Evolutionary conservation across 78 protist genomes (phyloP).

Genomic region (Salpingoeca rosetta): DNA sequence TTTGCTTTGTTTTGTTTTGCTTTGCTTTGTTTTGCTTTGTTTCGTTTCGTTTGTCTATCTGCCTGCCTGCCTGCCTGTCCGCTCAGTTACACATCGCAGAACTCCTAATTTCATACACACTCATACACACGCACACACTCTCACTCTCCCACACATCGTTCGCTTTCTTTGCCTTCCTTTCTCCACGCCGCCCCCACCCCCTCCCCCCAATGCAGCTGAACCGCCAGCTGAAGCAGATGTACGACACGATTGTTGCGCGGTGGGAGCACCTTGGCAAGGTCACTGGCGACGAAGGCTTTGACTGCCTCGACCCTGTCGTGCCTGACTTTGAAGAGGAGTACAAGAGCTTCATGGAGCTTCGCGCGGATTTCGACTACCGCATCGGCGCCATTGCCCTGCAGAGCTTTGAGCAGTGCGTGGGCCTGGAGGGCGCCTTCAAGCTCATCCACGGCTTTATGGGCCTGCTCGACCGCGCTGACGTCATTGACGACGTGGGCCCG

Average conservation of each 20-base stretch:
- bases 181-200: neutral
- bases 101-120: too few relatives aligned
- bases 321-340: slow-evolving; percentile 14
- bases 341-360: neutral
- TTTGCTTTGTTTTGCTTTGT: too few relatives aligned
- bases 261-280: neutral
- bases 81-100: too few relatives aligned
- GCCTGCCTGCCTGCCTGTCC: too few relatives aligned
- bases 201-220: slow-evolving; percentile 3
- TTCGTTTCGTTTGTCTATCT: too few relatives aligned
- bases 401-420: neutral
- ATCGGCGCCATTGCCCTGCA: neutral
- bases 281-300: slow-evolving; percentile 1
- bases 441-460: slow-evolving; percentile 22
- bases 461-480: slow-evolving; percentile 12
- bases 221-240: slow-evolving; percentile 15
- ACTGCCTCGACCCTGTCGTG: slow-evolving; percentile 26
- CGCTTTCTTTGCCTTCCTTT: slow-evolving; percentile 29
- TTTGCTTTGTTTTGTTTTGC: too few relatives aligned
- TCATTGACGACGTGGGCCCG: neutral
- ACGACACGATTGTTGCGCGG: slow-evolving; percentile 3
- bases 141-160: neutral
- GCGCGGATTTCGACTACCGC: slow-evolving; percentile 24
- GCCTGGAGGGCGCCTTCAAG: slow-evolving; percentile 17
- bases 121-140: too few relatives aligned